Evolutionary conservation across 2,329 filamentous ascomycete species (phyloP), one percentile per base, ranked within the genome.

Genomic region (Penicillium sclerotiorum): DNA sequence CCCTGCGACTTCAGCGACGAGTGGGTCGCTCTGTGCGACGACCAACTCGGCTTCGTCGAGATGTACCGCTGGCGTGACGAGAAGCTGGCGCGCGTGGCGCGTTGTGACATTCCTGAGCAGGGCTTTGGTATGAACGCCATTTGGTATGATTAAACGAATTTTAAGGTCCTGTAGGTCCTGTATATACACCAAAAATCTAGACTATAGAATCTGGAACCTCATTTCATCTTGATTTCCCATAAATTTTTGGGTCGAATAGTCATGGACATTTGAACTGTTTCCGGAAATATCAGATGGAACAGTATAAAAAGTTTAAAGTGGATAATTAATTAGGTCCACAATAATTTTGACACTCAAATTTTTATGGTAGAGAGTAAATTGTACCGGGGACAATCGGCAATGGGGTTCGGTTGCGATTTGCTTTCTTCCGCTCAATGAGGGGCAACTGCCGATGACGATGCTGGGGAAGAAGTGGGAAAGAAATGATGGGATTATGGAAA

Each of bases 51-150:
- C 5, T 93, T 88, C 75, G 74, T 95, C 17, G 90, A 95, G 75
- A 89, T 95, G 49, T 95, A 95, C 69, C 80, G 90, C 46, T 95
- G 90, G 88, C 80, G 87, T 57, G 86, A 91, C 50, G 90, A 94
- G 77, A 89, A 87, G 60, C 73, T 95, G 45, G 86, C 84, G 2
- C 77, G 90, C 3, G 90, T 95, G 7, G 90, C 90, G 13, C 80
- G 88, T 55, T 77, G 89, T 55, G 84, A 89, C 59, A 85, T 95
- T 30, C 84, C 85, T 5, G 90, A 95, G 75, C 89, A 88, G n/a
- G 90, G 90, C 1, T 95, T 95, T 68, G 90, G 90, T 1, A 95
- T 95, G 90, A 95, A 95, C 73, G 90, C 90, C n/a, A 91, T 95
- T 56, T 95, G 90, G 90, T 94, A 94, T 70, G 88, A 95, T 72